phyloP scores from a whole-genome alignment of 176 grass and related monocot genomes.

The Dactylis glomerata region DNA sequence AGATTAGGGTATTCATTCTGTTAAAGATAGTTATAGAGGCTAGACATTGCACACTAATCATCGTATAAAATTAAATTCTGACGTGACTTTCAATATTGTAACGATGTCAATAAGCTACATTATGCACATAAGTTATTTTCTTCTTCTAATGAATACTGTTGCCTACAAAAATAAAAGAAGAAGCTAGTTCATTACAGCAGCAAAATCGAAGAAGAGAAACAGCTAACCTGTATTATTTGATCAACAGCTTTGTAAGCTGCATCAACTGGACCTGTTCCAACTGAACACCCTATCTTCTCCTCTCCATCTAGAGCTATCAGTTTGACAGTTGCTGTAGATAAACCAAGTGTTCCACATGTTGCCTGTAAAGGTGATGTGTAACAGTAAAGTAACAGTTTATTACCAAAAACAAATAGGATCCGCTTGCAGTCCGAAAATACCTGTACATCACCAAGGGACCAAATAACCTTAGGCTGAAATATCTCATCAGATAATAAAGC shows the following conservation, averaged over 20 bases:
- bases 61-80: neutral
- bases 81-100: neutral
- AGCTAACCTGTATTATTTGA: constrained; percentile 72
- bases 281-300: constrained; percentile 74
- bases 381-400: neutral
- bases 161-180: neutral
- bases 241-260: constrained; percentile 98
- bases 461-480: constrained; percentile 93
- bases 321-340: constrained; percentile 93
- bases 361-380: constrained; percentile 34
- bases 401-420: neutral
- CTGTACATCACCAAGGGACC: constrained; percentile 89
- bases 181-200: neutral
- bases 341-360: constrained; percentile 92
- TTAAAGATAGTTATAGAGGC: neutral
- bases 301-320: constrained; percentile 65
- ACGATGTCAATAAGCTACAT: neutral
- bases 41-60: neutral
- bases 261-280: constrained; percentile 91
- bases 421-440: constrained; percentile 21
- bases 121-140: neutral
- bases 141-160: neutral
- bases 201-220: neutral
- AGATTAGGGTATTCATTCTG: neutral
- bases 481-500: constrained; percentile 89